These are phyloP conservation scores for Erythrobasidium yunnanense DNA, from an alignment of 768 basidiomycete species.

Conservation along the genomic window DNA sequence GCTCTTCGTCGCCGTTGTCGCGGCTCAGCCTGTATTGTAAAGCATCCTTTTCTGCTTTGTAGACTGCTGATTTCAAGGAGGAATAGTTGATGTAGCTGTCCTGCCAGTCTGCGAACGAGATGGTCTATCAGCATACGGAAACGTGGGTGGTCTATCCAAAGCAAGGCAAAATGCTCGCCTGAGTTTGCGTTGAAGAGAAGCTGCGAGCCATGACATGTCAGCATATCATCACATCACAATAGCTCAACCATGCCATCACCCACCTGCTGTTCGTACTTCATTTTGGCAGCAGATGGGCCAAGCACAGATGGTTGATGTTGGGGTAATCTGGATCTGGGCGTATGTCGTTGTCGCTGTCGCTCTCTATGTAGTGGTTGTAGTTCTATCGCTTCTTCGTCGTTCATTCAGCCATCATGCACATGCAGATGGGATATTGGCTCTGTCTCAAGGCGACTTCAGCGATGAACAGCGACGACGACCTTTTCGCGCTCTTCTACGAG, in stretches of 20 bases:
- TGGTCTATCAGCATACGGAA: no score
- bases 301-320: no score
- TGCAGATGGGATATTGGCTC: no score
- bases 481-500: slow-evolving; percentile 16
- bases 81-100: slow-evolving; percentile 45
- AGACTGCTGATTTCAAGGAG: slow-evolving; percentile 58
- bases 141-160: no score
- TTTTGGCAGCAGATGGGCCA: background rate
- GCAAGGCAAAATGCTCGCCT: background rate
- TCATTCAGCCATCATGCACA: no score
- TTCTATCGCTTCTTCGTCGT: no score
- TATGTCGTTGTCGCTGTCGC: no score
- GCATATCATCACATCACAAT: background rate
- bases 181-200: slow-evolving; percentile 17
- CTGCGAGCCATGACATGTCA: background rate
- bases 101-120: slow-evolving; percentile 4
- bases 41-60: slow-evolving; percentile 71
- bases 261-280: slow-evolving; percentile 23
- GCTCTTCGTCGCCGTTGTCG: slow-evolving; percentile 11
- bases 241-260: background rate
- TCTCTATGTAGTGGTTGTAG: no score
- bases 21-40: background rate
- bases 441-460: background rate
- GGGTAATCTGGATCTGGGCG: no score
- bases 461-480: background rate